Base-by-base conservation (phyloP, 345 rosid species). In the Orychophragmus violaceus region DNA sequence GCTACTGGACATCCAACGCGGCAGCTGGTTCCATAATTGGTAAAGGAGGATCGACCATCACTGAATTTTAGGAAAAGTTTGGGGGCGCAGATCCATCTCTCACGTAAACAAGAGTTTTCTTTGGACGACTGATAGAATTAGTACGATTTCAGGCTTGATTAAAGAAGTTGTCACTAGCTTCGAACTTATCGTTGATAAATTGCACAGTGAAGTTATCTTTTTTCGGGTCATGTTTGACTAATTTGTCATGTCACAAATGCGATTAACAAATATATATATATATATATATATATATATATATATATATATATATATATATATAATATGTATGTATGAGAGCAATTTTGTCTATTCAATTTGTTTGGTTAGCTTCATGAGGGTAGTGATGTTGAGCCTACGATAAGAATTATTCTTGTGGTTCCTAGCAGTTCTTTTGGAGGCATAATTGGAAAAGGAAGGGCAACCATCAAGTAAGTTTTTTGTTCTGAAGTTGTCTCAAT, bases 391-490 rank as follows among this genome's bases (percentile, higher is more conserved):
- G n/a, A n/a, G n/a, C n/a, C n/a, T n/a, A n/a, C n/a, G 77, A 78
- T 81, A 68, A 93, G 84, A 84, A 84, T 93, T 79, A 93, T 92
- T 76, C 71, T 93, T 39, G 75, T 90, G 60, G 98, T 90, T 80
- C 96, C 98, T 41, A 90, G 90, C 78, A 82, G 84, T 79, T 88
- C 90, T 49, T 93, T 97, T 69, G 98, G 98, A 61, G 83, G 98
- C 80, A 93, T 93, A 72, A 93, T 93, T 75, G 98, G 98, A 69
- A 93, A 90, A 81, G 98, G 95, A 82, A 96, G 98, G 44, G 81
- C 92, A 66, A 90, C 85, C 23, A 93, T 93, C 82, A 93, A 90
- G 98, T 93, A 84, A 64, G 88, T 71, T 54, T 62, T 1, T 8
- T n/a, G 7, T 44, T 27, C 64, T 35, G 25, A 17, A 13, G 49